Evolutionary conservation across 2,329 filamentous ascomycete genomes (phyloP).

Genomic region (Hypoxylon sp.): DNA sequence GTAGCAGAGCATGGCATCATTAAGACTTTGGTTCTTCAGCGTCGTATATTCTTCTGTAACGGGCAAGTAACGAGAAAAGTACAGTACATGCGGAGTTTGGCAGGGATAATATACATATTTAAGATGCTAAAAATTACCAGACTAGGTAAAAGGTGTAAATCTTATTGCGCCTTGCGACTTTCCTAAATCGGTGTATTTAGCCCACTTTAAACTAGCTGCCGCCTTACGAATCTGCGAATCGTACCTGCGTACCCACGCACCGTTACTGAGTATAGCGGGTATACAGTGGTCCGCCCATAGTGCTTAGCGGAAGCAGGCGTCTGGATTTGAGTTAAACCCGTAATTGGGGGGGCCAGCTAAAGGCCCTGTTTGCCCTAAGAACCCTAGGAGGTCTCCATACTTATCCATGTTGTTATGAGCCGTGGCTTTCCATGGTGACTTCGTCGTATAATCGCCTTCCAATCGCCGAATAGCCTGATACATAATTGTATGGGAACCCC

Average conservation of each 20-base stretch:
- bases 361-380: neutral
- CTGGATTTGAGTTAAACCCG: conserved; percentile 22
- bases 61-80: conserved; percentile 32
- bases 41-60: conserved; percentile 27
- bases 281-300: conserved; percentile 1
- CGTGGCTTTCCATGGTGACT: neutral
- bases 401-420: conserved; percentile 23
- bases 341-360: neutral
- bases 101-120: conserved; percentile 6
- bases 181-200: conserved; percentile 43
- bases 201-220: conserved; percentile 38
- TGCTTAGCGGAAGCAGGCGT: conserved; percentile 12
- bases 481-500: neutral
- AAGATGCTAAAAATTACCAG: conserved; percentile 16
- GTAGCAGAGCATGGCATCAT: conserved; percentile 45
- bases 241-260: conserved; percentile 12
- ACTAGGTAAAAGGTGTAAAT: conserved; percentile 16
- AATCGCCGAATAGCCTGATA: conserved; percentile 19
- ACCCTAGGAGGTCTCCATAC: conserved; percentile 2
- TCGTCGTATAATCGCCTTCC: conserved; percentile 33
- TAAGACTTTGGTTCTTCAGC: conserved; percentile 33
- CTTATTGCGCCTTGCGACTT: conserved; percentile 21
- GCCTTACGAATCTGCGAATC: conserved; percentile 33
- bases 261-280: neutral
- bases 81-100: conserved; percentile 21